Evolutionary conservation across 2,329 filamentous ascomycete species (phyloP), one percentile per base, ranked within the genome.

Genomic region (Penicillium sp.): DNA sequence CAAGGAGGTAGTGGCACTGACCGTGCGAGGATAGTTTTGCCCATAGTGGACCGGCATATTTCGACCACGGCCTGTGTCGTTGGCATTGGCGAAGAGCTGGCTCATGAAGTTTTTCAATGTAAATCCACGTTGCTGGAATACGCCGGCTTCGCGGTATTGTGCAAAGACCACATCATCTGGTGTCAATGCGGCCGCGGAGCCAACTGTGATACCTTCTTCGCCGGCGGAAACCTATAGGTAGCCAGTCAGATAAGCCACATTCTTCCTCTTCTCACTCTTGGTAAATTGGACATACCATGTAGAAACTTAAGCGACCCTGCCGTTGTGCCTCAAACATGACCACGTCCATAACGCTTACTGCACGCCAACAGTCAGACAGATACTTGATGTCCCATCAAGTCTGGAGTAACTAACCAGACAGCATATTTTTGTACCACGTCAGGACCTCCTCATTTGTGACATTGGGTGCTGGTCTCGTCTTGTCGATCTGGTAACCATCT

Each of bases 31-130:
- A 60, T 90, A 86, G 54, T 81, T 84, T 72, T 88, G 91, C 45
- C 92, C 92, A 68, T 97, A 99, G 75, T 99, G 94, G 15, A 97
- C 90, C 0, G 94, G 94, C 94, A 99, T 99, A 67, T 96, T 97
- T 59, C 93, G 85, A 1, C 92, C 94, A 57, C 81, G 83, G 1
- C 93, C 92, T 0, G 80, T 74, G 65, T 99, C 94, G 60, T 90
- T 84, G 52, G 79, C 82, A 69, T 96, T 97, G 21, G 92, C 86
- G 75, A 97, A 97, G 9, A 99, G 77, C 72, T 99, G 94, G 65
- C 85, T 88, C 94, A 99, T 97, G 68, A 97, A 97, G 56, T 97
- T 86, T 46, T 86, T 85, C 44, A 95, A 80, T 0, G 85, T 89
- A 71, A 93, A 97, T 3, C 94, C 94, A 37, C 94, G 85, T 72